Evolutionary conservation across 1,139 yeast genomes (phyloP).

Genomic region (Debaryomyces singareniensis): DNA sequence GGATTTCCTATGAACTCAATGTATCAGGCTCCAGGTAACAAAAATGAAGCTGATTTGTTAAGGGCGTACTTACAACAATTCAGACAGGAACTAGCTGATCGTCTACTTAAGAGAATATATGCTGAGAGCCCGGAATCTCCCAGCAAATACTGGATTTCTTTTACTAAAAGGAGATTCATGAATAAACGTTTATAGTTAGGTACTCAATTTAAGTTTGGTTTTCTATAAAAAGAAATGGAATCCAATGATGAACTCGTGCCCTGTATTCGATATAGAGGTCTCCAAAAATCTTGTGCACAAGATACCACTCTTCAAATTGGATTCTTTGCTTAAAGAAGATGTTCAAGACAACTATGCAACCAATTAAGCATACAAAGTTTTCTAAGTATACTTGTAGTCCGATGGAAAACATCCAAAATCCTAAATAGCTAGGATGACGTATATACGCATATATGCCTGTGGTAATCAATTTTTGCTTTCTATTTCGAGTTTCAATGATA

Average conservation of each 20-base stretch:
- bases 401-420: slow-evolving; percentile 30
- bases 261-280: slow-evolving; percentile 21
- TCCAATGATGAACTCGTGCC: slow-evolving; percentile 19
- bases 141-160: slow-evolving; percentile 90
- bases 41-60: slow-evolving; percentile 71
- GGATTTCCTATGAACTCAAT: slow-evolving; percentile 87
- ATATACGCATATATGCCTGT: slow-evolving; percentile 23
- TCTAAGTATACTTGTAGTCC: slow-evolving; percentile 27
- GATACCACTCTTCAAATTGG: slow-evolving; percentile 29
- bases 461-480: slow-evolving; percentile 18
- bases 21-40: slow-evolving; percentile 70
- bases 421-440: slow-evolving; percentile 41
- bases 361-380: slow-evolving; percentile 16
- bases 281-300: slow-evolving; percentile 23
- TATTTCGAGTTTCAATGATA: slow-evolving; percentile 10
- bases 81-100: slow-evolving; percentile 85
- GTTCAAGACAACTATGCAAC: slow-evolving; percentile 15
- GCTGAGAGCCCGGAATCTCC: slow-evolving; percentile 47
- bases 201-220: slow-evolving; percentile 1
- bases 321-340: slow-evolving; percentile 29
- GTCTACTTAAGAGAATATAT: slow-evolving; percentile 73
- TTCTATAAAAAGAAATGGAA: slow-evolving; percentile 18
- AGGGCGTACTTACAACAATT: slow-evolving; percentile 82
- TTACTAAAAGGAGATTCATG: slow-evolving; percentile 93
- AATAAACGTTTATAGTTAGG: slow-evolving; percentile 53